A percentile compares a stretch with the other conserved stretches of the same genome.
phyloP scores from a whole-genome alignment of 305 asterid species.

The Fraxinus angustifolia region DNA sequence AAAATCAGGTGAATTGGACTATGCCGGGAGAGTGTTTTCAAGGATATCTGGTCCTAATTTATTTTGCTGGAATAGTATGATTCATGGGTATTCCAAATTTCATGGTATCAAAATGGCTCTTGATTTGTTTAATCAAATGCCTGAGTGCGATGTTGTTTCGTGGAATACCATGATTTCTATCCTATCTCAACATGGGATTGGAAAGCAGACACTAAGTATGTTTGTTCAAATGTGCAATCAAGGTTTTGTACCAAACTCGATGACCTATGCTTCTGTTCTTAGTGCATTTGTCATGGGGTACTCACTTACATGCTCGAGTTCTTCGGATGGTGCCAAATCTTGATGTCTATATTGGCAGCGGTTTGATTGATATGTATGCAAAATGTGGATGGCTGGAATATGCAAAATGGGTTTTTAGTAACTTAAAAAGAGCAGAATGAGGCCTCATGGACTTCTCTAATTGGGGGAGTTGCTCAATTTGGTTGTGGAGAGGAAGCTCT shows the following conservation, averaged over 20 bases:
- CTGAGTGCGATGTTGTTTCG: slow-evolving; percentile 17
- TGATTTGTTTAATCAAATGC: slow-evolving; percentile 18
- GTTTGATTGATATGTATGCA: slow-evolving; percentile 23
- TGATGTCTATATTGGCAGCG: slow-evolving; percentile 18
- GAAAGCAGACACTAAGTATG: not conserved
- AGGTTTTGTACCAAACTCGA: slow-evolving; percentile 14
- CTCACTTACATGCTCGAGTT: slow-evolving; percentile 24
- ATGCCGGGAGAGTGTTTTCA: slow-evolving; percentile 9
- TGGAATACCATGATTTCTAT: slow-evolving; percentile 24
- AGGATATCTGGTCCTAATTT: slow-evolving; percentile 12
- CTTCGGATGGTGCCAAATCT: slow-evolving; percentile 7
- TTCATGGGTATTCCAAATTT: slow-evolving; percentile 16
- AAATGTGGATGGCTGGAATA: slow-evolving; percentile 21
- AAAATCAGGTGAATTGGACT: slow-evolving; percentile 1
- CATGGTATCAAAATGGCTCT: slow-evolving; percentile 13
- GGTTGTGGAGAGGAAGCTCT: slow-evolving; percentile 13
- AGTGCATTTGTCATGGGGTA: slow-evolving; percentile 20
- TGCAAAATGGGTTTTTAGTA: slow-evolving; percentile 11
- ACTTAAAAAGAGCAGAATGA: slow-evolving; percentile 18
- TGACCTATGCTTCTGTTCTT: slow-evolving; percentile 21
- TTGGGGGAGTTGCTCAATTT: slow-evolving; percentile 14
- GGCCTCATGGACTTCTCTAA: slow-evolving; percentile 24
- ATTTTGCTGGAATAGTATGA: slow-evolving; percentile 17
- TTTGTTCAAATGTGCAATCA: slow-evolving; percentile 19
- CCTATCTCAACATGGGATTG: slow-evolving; percentile 14